Evolutionary conservation across 2,329 filamentous ascomycete genomes (phyloP), one percentile per base, ranked within the genome.

Genomic region (Lachnellula hyalina): DNA sequence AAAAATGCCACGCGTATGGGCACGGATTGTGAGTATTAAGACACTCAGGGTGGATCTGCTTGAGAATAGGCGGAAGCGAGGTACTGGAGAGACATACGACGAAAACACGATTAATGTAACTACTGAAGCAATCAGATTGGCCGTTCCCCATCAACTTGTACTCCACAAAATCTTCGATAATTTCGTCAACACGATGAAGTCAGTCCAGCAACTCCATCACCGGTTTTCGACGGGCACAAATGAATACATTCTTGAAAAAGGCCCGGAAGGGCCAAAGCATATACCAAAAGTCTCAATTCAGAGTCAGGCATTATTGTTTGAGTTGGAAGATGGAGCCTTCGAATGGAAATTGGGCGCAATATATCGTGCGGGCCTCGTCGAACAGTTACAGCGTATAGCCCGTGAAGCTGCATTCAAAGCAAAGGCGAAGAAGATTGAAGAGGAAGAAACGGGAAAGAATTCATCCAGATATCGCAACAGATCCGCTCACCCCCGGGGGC

Each of bases 301-400:
- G 50, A 87, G 87, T 52, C 88, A 89, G 64, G 89, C 88, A 5
- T 77, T 99, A 23, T 74, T 96, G 2, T 93, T 99, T 56, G 93
- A 97, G 67, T 78, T 99, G 36, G 94, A 99, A 72, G 94, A 99
- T 69, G 93, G 94, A 49, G 87, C 90, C 0, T 99, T 99, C 66
- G 94, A 99, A 70, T 99, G 92, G 89, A 97, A 96, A 69, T 77
- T 99, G 9, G 90, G 92, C 15, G 85, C 91, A 67, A 99, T 99
- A 50, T 99, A 97, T 70, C 85, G 93, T 34, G 84, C 90, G 46
- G 94, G 95, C 0, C 79, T 93, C 19, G 77, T 92, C 53, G 94
- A 99, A 70, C 93, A 97, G 71, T 86, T 87, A 68, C 94, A 97
- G 70, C 83, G 94, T 19, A 75, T 96, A 52, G 92, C 93, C 4